Percentiles rank a stretch among this genome's conserved stretches.
Evolutionary conservation across 139 green algal species (phyloP).

Genomic region (Volvox africanus): DNA sequence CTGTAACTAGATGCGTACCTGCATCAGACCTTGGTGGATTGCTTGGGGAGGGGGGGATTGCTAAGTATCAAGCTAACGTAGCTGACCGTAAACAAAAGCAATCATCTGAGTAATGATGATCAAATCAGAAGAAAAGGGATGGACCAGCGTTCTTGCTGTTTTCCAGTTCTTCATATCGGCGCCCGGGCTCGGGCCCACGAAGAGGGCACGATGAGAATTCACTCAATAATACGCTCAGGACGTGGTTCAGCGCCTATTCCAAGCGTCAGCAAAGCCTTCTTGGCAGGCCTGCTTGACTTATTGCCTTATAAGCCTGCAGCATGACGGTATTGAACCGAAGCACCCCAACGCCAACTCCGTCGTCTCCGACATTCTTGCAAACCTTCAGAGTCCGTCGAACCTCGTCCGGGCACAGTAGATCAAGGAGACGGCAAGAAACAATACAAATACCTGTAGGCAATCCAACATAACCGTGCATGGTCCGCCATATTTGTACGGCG

Average conservation of each 20-base stretch:
- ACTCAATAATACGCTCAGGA: conserved; percentile 53
- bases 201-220: conserved; percentile 57
- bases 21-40: no score
- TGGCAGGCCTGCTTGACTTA: conserved; percentile 44
- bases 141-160: no score
- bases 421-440: conserved; percentile 44
- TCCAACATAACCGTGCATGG: background rate
- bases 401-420: conserved; percentile 54
- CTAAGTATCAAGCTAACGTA: no score
- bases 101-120: no score
- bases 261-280: conserved; percentile 61
- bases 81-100: no score
- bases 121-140: no score
- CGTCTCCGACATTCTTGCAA: conserved; percentile 16
- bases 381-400: conserved; percentile 37
- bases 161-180: conserved; percentile 60
- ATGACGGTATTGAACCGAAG: conserved; percentile 60
- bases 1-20: no score
- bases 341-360: background rate
- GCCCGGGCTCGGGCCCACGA: conserved; percentile 50
- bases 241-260: conserved; percentile 32
- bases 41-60: no score
- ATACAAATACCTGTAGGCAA: background rate
- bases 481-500: no score
- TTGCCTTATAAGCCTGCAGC: background rate